These are phyloP conservation scores for Zalaria obscura DNA, from an alignment of 2,329 filamentous ascomycete genomes.

Conservation along the genomic window DNA sequence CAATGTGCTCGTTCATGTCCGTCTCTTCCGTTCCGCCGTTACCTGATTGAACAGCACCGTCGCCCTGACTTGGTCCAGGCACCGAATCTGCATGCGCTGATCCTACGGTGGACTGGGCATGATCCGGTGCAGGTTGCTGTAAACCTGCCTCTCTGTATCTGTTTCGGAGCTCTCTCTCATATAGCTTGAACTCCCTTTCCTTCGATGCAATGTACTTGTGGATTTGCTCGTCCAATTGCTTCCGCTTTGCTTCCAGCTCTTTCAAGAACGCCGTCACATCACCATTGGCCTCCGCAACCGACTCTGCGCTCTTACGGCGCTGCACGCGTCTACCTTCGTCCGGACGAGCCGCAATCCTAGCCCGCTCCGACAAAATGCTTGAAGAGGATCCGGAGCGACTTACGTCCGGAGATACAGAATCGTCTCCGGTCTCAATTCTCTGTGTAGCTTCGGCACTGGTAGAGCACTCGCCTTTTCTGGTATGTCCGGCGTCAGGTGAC, in stretches of 20 bases:
- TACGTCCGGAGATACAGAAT: no score
- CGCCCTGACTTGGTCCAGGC: background rate
- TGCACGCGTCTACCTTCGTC: conserved; percentile 6
- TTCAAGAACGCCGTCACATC: conserved; percentile 11
- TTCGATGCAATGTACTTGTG: conserved; percentile 23
- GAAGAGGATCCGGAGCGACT: background rate
- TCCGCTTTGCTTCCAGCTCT: conserved; percentile 19
- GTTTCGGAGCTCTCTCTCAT: conserved; percentile 17
- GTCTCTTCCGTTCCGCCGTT: background rate
- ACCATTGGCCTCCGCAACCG: conserved; percentile 7
- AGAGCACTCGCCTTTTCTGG: no score
- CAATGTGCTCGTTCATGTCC: background rate
- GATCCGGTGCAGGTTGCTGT: background rate
- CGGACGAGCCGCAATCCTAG: background rate
- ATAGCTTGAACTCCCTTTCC: conserved; percentile 21
- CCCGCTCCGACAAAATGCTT: background rate
- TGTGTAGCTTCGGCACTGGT: no score
- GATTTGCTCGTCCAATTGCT: conserved; percentile 21
- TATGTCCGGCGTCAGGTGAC: no score
- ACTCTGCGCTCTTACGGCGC: conserved; percentile 6
- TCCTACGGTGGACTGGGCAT: background rate
- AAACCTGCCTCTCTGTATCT: conserved; percentile 3
- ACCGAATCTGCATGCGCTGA: background rate
- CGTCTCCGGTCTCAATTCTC: no score
- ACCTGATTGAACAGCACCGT: background rate